These are phyloP conservation scores for Cicer bijugum DNA, from an alignment of 306 rosid genomes.

Conservation along the genomic window DNA sequence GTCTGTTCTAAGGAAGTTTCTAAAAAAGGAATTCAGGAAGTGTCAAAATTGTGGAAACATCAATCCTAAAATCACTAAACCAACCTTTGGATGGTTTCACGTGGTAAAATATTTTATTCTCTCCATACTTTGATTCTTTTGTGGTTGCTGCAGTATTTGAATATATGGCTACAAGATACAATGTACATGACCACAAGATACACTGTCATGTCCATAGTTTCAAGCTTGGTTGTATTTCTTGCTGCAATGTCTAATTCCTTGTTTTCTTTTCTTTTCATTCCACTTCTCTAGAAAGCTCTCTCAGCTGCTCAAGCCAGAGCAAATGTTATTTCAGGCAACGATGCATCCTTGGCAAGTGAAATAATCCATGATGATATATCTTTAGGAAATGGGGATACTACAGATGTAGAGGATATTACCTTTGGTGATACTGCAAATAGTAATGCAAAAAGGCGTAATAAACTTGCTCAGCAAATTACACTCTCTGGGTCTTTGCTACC, in stretches of 20 bases:
- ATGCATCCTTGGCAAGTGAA: slow-evolving; percentile 49
- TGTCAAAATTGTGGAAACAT: slow-evolving; percentile 56
- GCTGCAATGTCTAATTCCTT: slow-evolving; percentile 42
- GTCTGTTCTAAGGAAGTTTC: slow-evolving; percentile 60
- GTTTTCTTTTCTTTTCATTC: slow-evolving; percentile 6
- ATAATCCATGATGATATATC: slow-evolving; percentile 43
- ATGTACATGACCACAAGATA: background rate
- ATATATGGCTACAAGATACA: background rate
- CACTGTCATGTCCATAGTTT: slow-evolving; percentile 14
- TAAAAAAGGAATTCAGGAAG: slow-evolving; percentile 25
- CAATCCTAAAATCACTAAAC: slow-evolving; percentile 68
- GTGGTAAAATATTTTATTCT: slow-evolving; percentile 57
- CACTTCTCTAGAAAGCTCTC: slow-evolving; percentile 50
- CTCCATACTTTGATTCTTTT: background rate
- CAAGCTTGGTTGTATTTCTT: slow-evolving; percentile 36
- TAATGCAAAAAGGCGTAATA: slow-evolving; percentile 43
- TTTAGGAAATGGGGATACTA: slow-evolving; percentile 45
- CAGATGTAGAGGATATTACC: slow-evolving; percentile 48
- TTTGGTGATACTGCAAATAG: slow-evolving; percentile 37
- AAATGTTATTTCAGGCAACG: slow-evolving; percentile 52
- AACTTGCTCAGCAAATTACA: slow-evolving; percentile 47
- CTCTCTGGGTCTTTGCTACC: slow-evolving; percentile 71
- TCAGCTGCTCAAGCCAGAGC: slow-evolving; percentile 48
- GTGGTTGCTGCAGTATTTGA: background rate
- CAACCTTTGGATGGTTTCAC: slow-evolving; percentile 82